A percentile compares a stretch with the other conserved stretches of the same genome.
Conservation (phyloP, 169 alveolate species). For the Plasmodium knowlesi region DNA sequence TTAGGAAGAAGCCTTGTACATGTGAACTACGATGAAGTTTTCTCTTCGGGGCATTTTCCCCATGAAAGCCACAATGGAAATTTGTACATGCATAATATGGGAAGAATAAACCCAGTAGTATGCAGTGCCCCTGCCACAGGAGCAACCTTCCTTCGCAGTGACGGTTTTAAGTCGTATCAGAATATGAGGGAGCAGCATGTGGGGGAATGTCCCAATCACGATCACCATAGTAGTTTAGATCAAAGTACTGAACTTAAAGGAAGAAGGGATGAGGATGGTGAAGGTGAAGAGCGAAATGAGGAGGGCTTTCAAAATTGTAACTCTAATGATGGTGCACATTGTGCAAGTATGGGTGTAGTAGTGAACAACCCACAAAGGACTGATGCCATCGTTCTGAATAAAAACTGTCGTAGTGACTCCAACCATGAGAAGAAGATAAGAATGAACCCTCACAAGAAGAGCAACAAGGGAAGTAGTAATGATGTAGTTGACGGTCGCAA, state of each 20-base stretch:
- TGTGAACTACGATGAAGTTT: neutral
- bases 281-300: neutral
- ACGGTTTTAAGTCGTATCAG: neutral
- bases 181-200: neutral
- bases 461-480: neutral
- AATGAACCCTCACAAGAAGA: conserved; percentile 3
- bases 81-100: neutral
- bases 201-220: neutral
- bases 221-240: neutral
- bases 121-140: neutral
- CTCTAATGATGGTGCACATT: neutral
- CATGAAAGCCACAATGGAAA: neutral
- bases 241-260: neutral
- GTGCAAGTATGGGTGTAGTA: neutral
- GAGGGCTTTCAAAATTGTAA: neutral
- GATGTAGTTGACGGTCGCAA: neutral
- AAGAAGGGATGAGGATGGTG: neutral
- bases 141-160: neutral
- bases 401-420: neutral
- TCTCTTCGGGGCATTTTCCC: neutral
- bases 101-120: neutral
- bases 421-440: neutral
- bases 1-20: neutral
- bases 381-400: neutral
- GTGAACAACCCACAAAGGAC: neutral